Base-by-base conservation (phyloP, 257 asterid genomes). In the Sherardia arvensis region DNA sequence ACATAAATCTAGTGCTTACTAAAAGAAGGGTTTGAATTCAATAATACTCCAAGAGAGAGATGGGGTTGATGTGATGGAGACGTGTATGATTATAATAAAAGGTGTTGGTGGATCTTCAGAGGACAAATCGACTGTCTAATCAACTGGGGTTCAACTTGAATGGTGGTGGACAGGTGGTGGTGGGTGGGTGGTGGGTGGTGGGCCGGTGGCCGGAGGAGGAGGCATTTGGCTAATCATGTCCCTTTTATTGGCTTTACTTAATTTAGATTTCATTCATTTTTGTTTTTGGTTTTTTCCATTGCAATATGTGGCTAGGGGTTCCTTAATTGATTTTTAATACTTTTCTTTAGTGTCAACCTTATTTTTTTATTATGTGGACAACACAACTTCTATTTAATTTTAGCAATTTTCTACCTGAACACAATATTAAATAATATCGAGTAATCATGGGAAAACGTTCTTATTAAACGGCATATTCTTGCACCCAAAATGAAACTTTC, bases 61-160 rank as follows among this genome's bases (percentile, higher is more conserved):
- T 66, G 32, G 32, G 33, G 48, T 54, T 64, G 66, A 65, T 29
- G 67, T 65, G 70, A 71, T 58, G 34, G 67, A 29, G 48, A 64
- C 55, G 23, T 57, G 61, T 20, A 58, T 63, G 66, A 43, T 70
- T 38, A 55, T 22, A 45, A 20, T 23, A 63, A 47, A 55, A 64
- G 64, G 40, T 3, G 74, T 49, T 62, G 60, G 65, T 70, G 43
- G 69, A 64, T 54, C 57, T 63, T 62, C 69, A 8, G 15, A 65
- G 66, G 75, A 71, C 70, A 64, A 64, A 48, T 65, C 70, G 27
- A 20, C 8, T 26, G 70, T 64, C 66, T 20, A 65, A 71, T 71
- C 70, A 26, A 11, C 4, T 36, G 43, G 23, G 18, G 27, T n/a
- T 53, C 59, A 53, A 11, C n/a, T 34, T 30, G 18, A 1, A 53